phyloP scores from a whole-genome alignment of 768 basidiomycete species.

The Boletus vermiculosoides region DNA sequence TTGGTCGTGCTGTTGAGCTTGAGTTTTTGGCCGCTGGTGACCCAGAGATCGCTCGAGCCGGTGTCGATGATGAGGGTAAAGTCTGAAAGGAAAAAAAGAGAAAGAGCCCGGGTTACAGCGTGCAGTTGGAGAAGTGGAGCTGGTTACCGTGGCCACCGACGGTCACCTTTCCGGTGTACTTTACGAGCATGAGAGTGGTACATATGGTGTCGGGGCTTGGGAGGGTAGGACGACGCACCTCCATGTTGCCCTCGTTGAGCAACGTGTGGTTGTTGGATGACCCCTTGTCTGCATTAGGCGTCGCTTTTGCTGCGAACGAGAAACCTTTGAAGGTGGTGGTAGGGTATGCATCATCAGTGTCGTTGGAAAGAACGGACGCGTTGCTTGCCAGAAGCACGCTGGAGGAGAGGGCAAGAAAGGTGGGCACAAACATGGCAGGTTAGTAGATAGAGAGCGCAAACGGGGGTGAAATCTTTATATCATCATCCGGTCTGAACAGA shows the following conservation, averaged over 20 bases:
- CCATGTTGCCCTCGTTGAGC: conserved; percentile 24
- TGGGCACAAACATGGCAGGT: conserved; percentile 14
- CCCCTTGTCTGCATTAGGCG: conserved; percentile 16
- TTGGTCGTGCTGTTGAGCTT: conserved; percentile 32
- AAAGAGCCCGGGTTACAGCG: background rate
- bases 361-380: conserved; percentile 18
- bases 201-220: background rate
- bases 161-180: conserved; percentile 32
- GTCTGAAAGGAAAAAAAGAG: conserved; percentile 15
- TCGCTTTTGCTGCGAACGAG: conserved; percentile 22
- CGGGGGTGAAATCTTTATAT: background rate
- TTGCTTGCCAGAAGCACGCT: conserved; percentile 35
- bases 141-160: conserved; percentile 30
- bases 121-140: background rate
- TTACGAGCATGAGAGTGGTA: background rate
- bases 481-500: background rate
- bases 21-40: conserved; percentile 19
- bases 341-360: background rate
- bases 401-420: conserved; percentile 9
- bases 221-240: conserved; percentile 20
- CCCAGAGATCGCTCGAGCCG: conserved; percentile 33
- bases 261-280: conserved; percentile 25
- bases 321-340: conserved; percentile 13
- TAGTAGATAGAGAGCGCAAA: background rate
- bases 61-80: conserved; percentile 31